Conservation (phyloP, 208 protist species). For the Trypanosoma vivax region DNA sequence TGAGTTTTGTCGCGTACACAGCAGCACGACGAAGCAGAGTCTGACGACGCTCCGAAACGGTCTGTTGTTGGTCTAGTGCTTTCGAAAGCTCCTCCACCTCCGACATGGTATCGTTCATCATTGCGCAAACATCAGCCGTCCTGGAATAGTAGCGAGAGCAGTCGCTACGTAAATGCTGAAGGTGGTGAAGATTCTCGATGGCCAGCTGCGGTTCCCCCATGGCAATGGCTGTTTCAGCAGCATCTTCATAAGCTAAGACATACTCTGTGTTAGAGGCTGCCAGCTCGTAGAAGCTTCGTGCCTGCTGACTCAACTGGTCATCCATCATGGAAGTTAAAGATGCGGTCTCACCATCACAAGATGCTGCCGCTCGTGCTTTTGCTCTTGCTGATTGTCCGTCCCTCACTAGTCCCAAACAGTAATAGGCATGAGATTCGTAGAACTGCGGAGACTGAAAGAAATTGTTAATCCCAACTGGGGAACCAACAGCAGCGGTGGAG, state of each 20-base stretch:
- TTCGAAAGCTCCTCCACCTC: conserved; percentile 62
- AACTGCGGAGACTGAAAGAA: conserved; percentile 26
- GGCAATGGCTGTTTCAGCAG: conserved; percentile 42
- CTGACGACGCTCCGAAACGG: conserved; percentile 29
- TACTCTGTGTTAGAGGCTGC: conserved; percentile 41
- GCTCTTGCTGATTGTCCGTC: conserved; percentile 10
- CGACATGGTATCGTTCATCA: conserved; percentile 31
- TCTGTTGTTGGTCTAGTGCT: conserved; percentile 66
- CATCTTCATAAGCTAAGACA: conserved; percentile 54
- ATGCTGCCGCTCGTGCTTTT: background rate
- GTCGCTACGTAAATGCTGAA: conserved; percentile 53
- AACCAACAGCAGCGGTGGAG: background rate
- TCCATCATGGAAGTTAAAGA: background rate
- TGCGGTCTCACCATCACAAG: background rate
- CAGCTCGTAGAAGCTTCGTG: conserved; percentile 32
- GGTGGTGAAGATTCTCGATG: conserved; percentile 46
- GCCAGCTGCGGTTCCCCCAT: conserved; percentile 45
- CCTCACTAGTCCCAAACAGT: conserved; percentile 63
- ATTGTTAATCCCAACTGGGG: conserved; percentile 8
- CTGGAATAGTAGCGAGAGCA: conserved; percentile 54
- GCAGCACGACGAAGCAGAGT: conserved; percentile 74
- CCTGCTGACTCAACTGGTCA: conserved; percentile 22
- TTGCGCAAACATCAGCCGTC: conserved; percentile 50
- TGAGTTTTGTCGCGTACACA: conserved; percentile 43
- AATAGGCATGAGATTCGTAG: conserved; percentile 73